Conservation (phyloP, 768 basidiomycete genomes). For the Arthromyces matolae region DNA sequence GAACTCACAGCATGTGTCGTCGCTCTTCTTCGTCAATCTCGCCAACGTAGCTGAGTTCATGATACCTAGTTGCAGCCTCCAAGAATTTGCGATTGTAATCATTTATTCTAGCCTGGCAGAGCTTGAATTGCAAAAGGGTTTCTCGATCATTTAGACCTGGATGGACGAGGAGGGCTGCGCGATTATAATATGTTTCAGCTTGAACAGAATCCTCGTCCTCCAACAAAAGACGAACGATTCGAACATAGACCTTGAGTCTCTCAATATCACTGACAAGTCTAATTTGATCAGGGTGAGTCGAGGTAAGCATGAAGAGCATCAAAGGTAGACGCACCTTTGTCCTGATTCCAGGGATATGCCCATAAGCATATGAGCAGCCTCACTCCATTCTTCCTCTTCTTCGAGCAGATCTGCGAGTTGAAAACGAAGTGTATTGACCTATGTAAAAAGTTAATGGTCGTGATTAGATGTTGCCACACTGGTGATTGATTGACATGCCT, state of each 20-base stretch:
- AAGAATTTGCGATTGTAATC: slow-evolving; percentile 91
- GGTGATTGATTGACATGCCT: slow-evolving; percentile 51
- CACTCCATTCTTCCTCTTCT: slow-evolving; percentile 88
- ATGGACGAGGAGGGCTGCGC: slow-evolving; percentile 87
- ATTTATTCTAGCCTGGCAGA: slow-evolving; percentile 91
- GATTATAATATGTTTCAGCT: slow-evolving; percentile 97
- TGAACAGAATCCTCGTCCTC: slow-evolving; percentile 97
- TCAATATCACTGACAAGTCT: slow-evolving; percentile 75
- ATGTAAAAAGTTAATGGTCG: neutral
- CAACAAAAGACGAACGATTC: slow-evolving; percentile 88
- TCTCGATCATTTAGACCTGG: slow-evolving; percentile 68
- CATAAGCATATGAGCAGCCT: slow-evolving; percentile 89
- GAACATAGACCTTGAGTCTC: slow-evolving; percentile 86
- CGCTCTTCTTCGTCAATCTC: slow-evolving; percentile 95
- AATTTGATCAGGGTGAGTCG: slow-evolving; percentile 7
- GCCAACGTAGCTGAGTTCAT: slow-evolving; percentile 87
- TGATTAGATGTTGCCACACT: slow-evolving; percentile 1
- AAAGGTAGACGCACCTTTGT: slow-evolving; percentile 61
- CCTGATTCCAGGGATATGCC: slow-evolving; percentile 89
- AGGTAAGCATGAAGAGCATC: neutral
- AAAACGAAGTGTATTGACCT: slow-evolving; percentile 83
- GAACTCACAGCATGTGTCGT: slow-evolving; percentile 78
- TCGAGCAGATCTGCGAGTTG: slow-evolving; percentile 91
- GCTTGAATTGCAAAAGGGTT: slow-evolving; percentile 80
- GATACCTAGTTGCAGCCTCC: slow-evolving; percentile 91